A percentile compares a stretch with the other conserved stretches of the same genome.
Evolutionary conservation across 768 basidiomycete species (phyloP).

Genomic region (Kwoniella heveanensis): DNA sequence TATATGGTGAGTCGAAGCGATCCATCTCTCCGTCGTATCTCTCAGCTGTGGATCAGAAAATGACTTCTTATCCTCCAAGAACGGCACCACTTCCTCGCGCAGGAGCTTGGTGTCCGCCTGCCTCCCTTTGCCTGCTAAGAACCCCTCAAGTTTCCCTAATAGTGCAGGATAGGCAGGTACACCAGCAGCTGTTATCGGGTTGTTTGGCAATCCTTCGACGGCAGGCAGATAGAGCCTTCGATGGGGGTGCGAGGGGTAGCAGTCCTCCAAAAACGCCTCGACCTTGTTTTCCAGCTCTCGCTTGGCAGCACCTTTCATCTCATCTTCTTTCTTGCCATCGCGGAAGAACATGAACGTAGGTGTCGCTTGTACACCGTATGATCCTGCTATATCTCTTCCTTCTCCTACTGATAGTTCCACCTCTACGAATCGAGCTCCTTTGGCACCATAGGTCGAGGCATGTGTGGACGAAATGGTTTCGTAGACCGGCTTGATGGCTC

Average conservation of each 20-base stretch:
- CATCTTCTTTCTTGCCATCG: slow-evolving; percentile 59
- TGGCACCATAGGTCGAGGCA: slow-evolving; percentile 28
- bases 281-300: slow-evolving; percentile 36
- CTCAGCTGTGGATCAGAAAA: slow-evolving; percentile 15
- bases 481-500: slow-evolving; percentile 79
- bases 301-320: slow-evolving; percentile 42
- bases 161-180: slow-evolving; percentile 40
- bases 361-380: slow-evolving; percentile 72
- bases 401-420: slow-evolving; percentile 76
- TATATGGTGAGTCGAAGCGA: slow-evolving; percentile 5
- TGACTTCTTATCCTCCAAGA: slow-evolving; percentile 30
- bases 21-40: slow-evolving; percentile 25
- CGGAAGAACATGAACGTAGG: slow-evolving; percentile 90
- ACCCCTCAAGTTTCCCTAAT: slow-evolving; percentile 39
- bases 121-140: slow-evolving; percentile 16
- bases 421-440: slow-evolving; percentile 66
- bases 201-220: slow-evolving; percentile 29
- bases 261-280: slow-evolving; percentile 39
- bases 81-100: slow-evolving; percentile 29
- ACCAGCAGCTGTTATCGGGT: slow-evolving; percentile 29
- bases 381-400: slow-evolving; percentile 64
- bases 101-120: slow-evolving; percentile 16
- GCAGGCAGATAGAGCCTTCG: slow-evolving; percentile 40
- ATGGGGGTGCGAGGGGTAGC: slow-evolving; percentile 44
- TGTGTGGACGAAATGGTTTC: slow-evolving; percentile 74